Evolutionary conservation across 345 rosid genomes (phyloP).

Genomic region (Camelina sativa): DNA sequence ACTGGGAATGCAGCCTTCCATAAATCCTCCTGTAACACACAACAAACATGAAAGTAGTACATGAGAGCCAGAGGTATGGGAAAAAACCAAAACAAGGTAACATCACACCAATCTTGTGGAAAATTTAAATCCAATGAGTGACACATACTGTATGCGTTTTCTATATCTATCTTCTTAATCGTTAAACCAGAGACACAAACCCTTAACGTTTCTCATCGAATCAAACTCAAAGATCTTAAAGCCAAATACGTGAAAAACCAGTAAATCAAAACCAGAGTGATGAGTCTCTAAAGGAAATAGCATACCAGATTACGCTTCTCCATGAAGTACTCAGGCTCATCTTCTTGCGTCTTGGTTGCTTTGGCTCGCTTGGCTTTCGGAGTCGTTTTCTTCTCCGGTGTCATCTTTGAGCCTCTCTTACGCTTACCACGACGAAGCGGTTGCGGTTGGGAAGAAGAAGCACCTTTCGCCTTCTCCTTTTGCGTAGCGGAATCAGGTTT

Average conservation of each 20-base stretch:
- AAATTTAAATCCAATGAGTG: no score
- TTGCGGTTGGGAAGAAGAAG: constrained; percentile 25
- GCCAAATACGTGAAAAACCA: neutral
- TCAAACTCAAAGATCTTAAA: neutral
- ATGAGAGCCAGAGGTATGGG: neutral
- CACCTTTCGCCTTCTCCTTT: neutral
- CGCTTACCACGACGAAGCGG: constrained; percentile 30
- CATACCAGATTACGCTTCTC: constrained; percentile 81
- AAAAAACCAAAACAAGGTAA: neutral
- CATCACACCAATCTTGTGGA: no score
- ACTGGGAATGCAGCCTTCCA: constrained; percentile 86
- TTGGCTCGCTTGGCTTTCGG: constrained; percentile 60
- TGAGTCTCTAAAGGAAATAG: neutral
- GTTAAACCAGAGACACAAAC: neutral
- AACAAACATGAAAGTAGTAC: constrained; percentile 15
- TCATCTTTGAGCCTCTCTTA: neutral
- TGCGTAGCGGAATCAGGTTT: constrained; percentile 32
- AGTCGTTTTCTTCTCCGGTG: constrained; percentile 20
- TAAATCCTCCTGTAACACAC: constrained; percentile 72
- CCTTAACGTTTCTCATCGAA: neutral
- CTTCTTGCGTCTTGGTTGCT: constrained; percentile 52
- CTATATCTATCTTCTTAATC: neutral
- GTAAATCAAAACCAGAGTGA: neutral
- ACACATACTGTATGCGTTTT: neutral
- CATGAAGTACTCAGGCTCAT: constrained; percentile 67